phyloP scores from a whole-genome alignment of 768 basidiomycete genomes.

The Gloeostereum incarnatum region DNA sequence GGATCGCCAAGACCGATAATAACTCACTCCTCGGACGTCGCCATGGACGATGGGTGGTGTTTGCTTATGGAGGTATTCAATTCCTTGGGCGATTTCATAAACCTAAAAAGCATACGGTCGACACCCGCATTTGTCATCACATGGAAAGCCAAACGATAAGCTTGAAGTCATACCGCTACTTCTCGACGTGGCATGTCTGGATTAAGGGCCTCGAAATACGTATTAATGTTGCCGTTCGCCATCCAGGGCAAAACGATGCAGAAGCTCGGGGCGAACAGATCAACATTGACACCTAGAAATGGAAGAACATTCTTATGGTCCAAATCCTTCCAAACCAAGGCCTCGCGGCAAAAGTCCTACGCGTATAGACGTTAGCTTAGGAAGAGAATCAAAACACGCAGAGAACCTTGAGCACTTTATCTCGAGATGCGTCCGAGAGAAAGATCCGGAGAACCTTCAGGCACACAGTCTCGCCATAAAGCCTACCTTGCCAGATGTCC shows the following conservation, averaged over 20 bases:
- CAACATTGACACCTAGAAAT: conserved; percentile 19
- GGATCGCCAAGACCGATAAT: neutral
- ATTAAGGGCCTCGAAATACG: conserved; percentile 13
- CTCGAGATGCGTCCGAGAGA: too few species aligned
- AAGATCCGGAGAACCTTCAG: neutral
- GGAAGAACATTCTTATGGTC: conserved; percentile 20
- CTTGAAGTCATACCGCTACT: conserved; percentile 13
- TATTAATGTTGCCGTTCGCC: conserved; percentile 14
- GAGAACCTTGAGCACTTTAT: too few species aligned
- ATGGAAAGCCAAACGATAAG: neutral
- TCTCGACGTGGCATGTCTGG: conserved; percentile 9
- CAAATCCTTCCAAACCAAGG: conserved; percentile 20
- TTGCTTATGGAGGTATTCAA: conserved; percentile 3
- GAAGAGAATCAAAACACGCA: too few species aligned
- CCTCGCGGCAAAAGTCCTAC: conserved; percentile 20
- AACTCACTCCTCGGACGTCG: conserved; percentile 18
- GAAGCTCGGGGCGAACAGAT: conserved; percentile 2
- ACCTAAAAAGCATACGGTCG: too few species aligned
- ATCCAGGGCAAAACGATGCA: conserved; percentile 26
- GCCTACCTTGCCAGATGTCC: neutral
- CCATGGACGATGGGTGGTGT: conserved; percentile 4
- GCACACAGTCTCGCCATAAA: neutral
- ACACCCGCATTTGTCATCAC: too few species aligned
- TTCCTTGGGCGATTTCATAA: conserved; percentile 2
- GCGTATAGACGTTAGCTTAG: too few species aligned